Conservation (phyloP, 2,329 filamentous ascomycete genomes). For the Emmonsia crescens region DNA sequence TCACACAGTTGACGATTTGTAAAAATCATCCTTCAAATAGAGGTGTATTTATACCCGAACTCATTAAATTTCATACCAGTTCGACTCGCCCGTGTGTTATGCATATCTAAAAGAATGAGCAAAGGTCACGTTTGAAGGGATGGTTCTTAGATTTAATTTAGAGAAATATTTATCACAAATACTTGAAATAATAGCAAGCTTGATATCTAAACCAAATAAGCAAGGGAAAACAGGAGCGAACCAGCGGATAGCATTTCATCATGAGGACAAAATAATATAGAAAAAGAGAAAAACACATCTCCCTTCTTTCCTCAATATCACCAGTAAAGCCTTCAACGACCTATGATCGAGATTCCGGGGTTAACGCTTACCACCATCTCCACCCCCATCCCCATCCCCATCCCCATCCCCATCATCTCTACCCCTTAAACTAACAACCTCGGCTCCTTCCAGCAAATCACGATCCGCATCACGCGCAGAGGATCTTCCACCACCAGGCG, state of each 20-base stretch:
- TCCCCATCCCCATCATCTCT: conserved; percentile 19
- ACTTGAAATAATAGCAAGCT: not conserved
- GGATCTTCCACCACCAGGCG: conserved; percentile 16
- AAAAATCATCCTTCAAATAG: not conserved
- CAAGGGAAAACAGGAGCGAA: not conserved
- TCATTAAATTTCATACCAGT: not conserved
- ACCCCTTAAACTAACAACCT: conserved; percentile 46
- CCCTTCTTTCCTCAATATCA: not conserved
- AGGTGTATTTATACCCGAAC: not conserved
- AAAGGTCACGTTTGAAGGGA: not conserved
- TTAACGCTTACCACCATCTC: not conserved
- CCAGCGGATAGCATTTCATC: not conserved
- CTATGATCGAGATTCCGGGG: not conserved
- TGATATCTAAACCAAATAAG: not conserved
- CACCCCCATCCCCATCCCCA: not conserved
- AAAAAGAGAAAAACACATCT: not conserved
- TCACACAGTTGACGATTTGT: not conserved
- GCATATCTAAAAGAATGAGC: not conserved
- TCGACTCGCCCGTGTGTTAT: not conserved
- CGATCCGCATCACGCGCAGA: conserved; percentile 50
- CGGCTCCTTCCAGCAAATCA: conserved; percentile 62
- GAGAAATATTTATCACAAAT: not conserved
- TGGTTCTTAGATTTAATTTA: not conserved
- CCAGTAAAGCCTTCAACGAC: not conserved
- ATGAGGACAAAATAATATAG: not conserved